Evolutionary conservation across 441 rosid genomes (phyloP).

Genomic region (Metrosideros polymorpha): DNA sequence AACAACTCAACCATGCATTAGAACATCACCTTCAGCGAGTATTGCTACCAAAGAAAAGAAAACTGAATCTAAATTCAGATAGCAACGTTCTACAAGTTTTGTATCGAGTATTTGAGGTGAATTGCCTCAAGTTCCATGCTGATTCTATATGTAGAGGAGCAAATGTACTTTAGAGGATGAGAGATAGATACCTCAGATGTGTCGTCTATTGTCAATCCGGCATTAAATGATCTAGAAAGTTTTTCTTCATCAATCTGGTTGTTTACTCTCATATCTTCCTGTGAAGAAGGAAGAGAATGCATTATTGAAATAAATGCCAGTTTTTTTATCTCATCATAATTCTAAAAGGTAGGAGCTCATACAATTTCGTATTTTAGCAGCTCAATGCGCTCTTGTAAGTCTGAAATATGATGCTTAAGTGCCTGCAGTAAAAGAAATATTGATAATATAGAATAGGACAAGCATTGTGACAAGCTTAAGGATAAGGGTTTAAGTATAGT

Average conservation of each 20-base stretch:
- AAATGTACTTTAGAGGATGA: background rate
- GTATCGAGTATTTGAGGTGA: background rate
- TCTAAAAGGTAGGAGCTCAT: conserved; percentile 11
- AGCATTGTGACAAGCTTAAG: background rate
- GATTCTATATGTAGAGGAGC: background rate
- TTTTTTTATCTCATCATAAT: background rate
- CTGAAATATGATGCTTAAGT: conserved; percentile 57
- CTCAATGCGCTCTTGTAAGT: conserved; percentile 49
- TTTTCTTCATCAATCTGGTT: conserved; percentile 29
- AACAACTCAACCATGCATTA: background rate
- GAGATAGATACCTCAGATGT: background rate
- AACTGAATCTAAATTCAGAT: background rate
- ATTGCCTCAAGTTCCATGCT: background rate
- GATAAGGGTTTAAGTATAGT: background rate
- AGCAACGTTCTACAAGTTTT: background rate
- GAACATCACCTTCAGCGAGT: background rate
- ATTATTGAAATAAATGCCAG: background rate
- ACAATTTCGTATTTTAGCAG: conserved; percentile 47
- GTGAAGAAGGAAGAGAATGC: conserved; percentile 4
- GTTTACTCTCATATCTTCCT: conserved; percentile 33
- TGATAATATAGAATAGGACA: background rate
- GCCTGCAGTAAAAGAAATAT: conserved; percentile 39
- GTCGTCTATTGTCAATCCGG: background rate
- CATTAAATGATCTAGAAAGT: conserved; percentile 6
- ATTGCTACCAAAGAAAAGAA: background rate